Evolutionary conservation across 2,329 filamentous ascomycete species (phyloP).

Genomic region (Xylariomycetidae sp.): DNA sequence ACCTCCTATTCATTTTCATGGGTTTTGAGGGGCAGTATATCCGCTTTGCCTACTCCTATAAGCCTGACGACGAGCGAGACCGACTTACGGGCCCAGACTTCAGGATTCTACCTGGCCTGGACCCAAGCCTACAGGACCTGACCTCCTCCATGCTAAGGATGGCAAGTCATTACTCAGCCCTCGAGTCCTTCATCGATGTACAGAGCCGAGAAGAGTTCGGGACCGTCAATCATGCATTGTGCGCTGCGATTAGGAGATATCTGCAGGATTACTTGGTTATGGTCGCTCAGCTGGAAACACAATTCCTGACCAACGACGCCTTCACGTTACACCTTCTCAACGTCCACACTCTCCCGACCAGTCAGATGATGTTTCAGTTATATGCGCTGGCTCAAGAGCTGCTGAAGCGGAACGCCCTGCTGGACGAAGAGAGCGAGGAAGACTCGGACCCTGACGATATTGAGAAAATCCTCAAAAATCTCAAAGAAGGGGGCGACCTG

Average conservation of each 20-base stretch:
- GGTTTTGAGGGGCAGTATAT: conserved; percentile 98
- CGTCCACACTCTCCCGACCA: conserved; percentile 82
- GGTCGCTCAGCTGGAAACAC: conserved; percentile 87
- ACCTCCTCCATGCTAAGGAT: conserved; percentile 86
- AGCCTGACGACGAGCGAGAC: conserved; percentile 80
- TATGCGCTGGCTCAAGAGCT: conserved; percentile 85
- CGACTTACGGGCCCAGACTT: conserved; percentile 77
- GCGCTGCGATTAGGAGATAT: conserved; percentile 86
- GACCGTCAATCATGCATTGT: conserved; percentile 89
- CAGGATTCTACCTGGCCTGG: conserved; percentile 73
- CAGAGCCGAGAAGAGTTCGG: conserved; percentile 91
- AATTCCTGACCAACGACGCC: conserved; percentile 78
- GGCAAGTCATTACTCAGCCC: conserved; percentile 85
- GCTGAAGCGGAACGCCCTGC: conserved; percentile 76
- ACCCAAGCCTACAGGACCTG: conserved; percentile 85
- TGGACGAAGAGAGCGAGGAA: conserved; percentile 72
- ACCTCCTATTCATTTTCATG: conserved; percentile 93
- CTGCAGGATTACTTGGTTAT: conserved; percentile 91
- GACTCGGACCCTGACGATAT: conserved; percentile 76
- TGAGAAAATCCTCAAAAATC: conserved; percentile 85
- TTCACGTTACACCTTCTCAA: conserved; percentile 94
- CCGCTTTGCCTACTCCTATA: conserved; percentile 74
- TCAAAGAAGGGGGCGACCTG: conserved; percentile 81
- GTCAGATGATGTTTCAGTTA: conserved; percentile 85
- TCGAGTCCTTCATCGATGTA: conserved; percentile 90